Evolutionary conservation across 345 rosid species (phyloP).

Genomic region (Aethionema arabicum): DNA sequence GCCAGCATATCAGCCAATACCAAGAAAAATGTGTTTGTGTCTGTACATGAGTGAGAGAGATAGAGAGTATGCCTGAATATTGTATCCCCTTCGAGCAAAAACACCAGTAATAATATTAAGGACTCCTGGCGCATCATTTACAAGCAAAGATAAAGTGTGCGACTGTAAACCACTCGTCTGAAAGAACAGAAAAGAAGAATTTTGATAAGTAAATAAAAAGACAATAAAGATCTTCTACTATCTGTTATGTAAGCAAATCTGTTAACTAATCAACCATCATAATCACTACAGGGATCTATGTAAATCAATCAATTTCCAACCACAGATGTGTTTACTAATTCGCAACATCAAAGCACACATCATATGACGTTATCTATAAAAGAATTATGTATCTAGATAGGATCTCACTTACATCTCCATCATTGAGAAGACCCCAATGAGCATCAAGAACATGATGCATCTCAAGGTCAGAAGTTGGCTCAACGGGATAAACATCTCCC

Average conservation of each 20-base stretch:
- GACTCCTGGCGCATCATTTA: constrained; percentile 79
- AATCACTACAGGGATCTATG: constrained; percentile 2
- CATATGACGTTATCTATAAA: constrained; percentile 9
- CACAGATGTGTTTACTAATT: constrained; percentile 5
- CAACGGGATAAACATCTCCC: constrained; percentile 90
- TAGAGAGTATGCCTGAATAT: constrained; percentile 63
- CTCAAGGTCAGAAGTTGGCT: constrained; percentile 45
- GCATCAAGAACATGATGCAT: constrained; percentile 72
- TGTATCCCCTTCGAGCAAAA: constrained; percentile 83
- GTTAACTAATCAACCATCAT: constrained; percentile 3
- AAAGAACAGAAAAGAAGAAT: constrained; percentile 26
- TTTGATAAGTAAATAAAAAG: constrained; percentile 2
- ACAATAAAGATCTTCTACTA: neutral
- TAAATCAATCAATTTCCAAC: constrained; percentile 8
- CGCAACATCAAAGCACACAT: neutral
- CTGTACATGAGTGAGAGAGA: constrained; percentile 19
- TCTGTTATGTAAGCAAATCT: constrained; percentile 1
- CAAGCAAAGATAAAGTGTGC: constrained; percentile 80
- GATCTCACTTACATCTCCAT: constrained; percentile 59
- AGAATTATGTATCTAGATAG: neutral
- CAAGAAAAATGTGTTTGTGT: neutral
- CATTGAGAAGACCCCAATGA: constrained; percentile 79
- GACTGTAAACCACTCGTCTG: constrained; percentile 83
- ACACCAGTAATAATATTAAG: constrained; percentile 80
- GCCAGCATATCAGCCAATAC: constrained; percentile 10